Evolutionary conservation across 2,329 filamentous ascomycete genomes (phyloP).

Genomic region (Botrytis tulipae): DNA sequence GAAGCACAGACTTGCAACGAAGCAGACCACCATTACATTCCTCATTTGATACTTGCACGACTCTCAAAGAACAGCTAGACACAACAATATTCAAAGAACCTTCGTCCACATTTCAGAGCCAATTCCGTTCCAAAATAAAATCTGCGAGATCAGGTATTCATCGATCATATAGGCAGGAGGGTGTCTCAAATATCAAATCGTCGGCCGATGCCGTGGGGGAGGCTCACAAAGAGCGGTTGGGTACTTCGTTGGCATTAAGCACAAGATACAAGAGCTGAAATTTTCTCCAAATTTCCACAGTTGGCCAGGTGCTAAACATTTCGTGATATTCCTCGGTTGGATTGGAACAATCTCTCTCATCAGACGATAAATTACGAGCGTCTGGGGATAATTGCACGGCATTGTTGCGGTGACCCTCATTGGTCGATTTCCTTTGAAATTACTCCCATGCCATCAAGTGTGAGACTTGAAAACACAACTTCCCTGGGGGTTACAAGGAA

Average conservation of each 20-base stretch:
- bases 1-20: not conserved
- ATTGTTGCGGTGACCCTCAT: not conserved
- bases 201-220: constrained; percentile 22
- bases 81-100: not conserved
- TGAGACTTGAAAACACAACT: not conserved
- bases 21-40: not conserved
- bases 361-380: not conserved
- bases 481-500: constrained; percentile 20
- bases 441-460: constrained; percentile 16
- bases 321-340: not conserved
- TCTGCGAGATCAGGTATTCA: not conserved
- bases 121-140: not conserved
- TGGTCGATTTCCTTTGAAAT: not conserved
- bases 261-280: not conserved
- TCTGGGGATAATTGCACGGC: not conserved
- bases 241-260: constrained; percentile 17
- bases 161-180: constrained; percentile 6
- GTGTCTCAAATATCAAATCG: constrained; percentile 5
- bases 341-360: too few species aligned
- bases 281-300: not conserved
- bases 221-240: constrained; percentile 19
- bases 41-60: constrained; percentile 10
- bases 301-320: not conserved
- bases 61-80: not conserved
- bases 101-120: not conserved